Percentiles rank a stretch among this genome's conserved stretches.
Evolutionary conservation across 371 early-diverging fungal genomes (phyloP).

Genomic region (Fennellomyces sp.): DNA sequence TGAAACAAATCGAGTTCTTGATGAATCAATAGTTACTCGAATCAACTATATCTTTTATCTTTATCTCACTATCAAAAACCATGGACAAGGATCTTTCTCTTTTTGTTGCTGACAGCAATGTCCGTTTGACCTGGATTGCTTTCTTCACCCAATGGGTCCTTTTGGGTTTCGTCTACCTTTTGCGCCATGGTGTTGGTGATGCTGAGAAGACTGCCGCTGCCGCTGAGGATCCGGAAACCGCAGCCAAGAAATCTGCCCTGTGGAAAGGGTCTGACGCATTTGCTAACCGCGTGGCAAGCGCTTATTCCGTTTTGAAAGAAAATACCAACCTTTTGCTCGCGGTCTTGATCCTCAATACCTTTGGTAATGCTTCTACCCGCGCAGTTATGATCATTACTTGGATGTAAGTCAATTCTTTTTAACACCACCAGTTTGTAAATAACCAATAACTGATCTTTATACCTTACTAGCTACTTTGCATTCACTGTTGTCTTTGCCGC

Average conservation of each 20-base stretch:
- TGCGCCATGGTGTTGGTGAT: slow-evolving; percentile 24
- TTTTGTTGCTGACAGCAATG: slow-evolving; percentile 31
- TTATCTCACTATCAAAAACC: background rate
- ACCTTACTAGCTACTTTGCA: slow-evolving; percentile 29
- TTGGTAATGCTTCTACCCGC: slow-evolving; percentile 44
- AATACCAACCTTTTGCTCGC: slow-evolving; percentile 38
- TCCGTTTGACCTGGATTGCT: slow-evolving; percentile 35
- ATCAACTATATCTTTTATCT: background rate
- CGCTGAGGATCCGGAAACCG: slow-evolving; percentile 25
- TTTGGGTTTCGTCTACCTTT: slow-evolving; percentile 30
- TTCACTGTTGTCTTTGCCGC: slow-evolving; percentile 44
- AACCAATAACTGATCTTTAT: background rate
- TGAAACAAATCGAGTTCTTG: too few species aligned
- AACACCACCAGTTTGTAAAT: background rate
- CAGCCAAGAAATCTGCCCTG: slow-evolving; percentile 11
- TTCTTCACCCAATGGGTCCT: slow-evolving; percentile 36
- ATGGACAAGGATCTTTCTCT: slow-evolving; percentile 13
- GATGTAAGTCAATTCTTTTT: slow-evolving; percentile 27
- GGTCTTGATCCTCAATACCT: slow-evolving; percentile 41
- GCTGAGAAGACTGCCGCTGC: slow-evolving; percentile 15
- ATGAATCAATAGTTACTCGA: too few species aligned
- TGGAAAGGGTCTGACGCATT: background rate
- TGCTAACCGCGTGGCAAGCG: slow-evolving; percentile 11
- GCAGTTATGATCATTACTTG: slow-evolving; percentile 51
- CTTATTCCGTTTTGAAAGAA: slow-evolving; percentile 36